Percentiles rank a stretch among this genome's conserved stretches.
Evolutionary conservation across 2,329 filamentous ascomycete genomes (phyloP).

Genomic region (Dothiorella sarmentorum): DNA sequence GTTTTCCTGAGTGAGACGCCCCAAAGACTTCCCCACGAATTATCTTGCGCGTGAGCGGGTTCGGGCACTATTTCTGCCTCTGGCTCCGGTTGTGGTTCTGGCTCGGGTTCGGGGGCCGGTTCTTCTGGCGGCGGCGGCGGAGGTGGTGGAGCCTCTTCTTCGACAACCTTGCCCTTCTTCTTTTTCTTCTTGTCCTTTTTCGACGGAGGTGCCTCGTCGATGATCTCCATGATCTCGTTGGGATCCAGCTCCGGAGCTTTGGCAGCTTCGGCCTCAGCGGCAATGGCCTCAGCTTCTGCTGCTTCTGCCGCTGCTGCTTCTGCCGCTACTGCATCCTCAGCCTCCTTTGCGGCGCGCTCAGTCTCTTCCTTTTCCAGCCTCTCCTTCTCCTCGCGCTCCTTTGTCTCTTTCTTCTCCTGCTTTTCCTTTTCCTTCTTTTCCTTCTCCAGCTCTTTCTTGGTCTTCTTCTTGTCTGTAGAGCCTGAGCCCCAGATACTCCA

Average conservation of each 20-base stretch:
- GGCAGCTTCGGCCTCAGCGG: conserved; percentile 21
- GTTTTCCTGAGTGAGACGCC: conserved; percentile 44
- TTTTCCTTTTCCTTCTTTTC: conserved; percentile 25
- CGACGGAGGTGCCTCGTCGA: conserved; percentile 20
- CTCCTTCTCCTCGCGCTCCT: conserved; percentile 25
- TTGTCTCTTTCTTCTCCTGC: conserved; percentile 24
- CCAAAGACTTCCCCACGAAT: conserved; percentile 41
- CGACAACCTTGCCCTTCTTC: conserved; percentile 46
- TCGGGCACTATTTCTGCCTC: conserved; percentile 25
- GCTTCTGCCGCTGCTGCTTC: conserved; percentile 22
- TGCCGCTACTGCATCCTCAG: conserved; percentile 13
- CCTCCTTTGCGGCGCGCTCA: not conserved
- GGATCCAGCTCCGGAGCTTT: conserved; percentile 20
- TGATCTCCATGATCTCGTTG: conserved; percentile 14
- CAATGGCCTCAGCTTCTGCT: conserved; percentile 14
- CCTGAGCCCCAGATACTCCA: conserved; percentile 25
- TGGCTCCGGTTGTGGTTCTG: conserved; percentile 25
- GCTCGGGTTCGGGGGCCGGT: conserved; percentile 26
- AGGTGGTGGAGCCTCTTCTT: conserved; percentile 26
- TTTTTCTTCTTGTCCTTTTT: conserved; percentile 44
- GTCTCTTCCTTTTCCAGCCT: conserved; percentile 26
- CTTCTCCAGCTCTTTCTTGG: conserved; percentile 26
- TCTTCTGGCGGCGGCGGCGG: conserved; percentile 15
- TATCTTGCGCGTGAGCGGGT: conserved; percentile 23
- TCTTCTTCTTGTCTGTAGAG: conserved; percentile 16